Evolutionary conservation across 495 filamentous ascomycete genomes (phyloP).

Genomic region (Neurospora sp.): DNA sequence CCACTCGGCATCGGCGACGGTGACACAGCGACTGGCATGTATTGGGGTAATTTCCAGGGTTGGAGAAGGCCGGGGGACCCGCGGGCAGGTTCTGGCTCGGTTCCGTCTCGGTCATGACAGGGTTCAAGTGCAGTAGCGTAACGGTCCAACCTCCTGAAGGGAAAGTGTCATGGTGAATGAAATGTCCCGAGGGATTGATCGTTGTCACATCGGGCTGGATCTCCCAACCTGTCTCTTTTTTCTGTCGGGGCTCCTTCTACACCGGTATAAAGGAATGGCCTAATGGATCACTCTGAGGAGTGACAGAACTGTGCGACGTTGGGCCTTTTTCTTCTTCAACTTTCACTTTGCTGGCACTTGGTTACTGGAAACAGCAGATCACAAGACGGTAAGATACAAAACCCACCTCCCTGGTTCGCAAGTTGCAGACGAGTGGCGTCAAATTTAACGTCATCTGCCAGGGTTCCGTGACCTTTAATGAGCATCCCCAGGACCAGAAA

Average conservation of each 20-base stretch:
- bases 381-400: background rate
- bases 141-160: background rate
- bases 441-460: conserved; percentile 4
- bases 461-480: conserved; percentile 1
- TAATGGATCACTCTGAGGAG: background rate
- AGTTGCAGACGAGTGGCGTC: background rate
- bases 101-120: background rate
- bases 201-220: background rate
- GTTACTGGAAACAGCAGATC: background rate
- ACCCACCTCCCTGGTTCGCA: background rate
- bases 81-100: no score
- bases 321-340: background rate
- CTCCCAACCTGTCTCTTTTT: background rate
- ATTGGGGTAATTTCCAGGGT: background rate
- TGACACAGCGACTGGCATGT: background rate
- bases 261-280: background rate
- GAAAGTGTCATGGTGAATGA: background rate
- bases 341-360: background rate
- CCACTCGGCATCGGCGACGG: background rate
- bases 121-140: background rate
- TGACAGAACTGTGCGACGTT: background rate
- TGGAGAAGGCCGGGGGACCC: background rate
- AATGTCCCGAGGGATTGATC: background rate
- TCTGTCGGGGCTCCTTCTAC: background rate
- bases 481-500: background rate